phyloP scores from a whole-genome alignment of 2,329 filamentous ascomycete genomes.

The Setomelanomma holmii region DNA sequence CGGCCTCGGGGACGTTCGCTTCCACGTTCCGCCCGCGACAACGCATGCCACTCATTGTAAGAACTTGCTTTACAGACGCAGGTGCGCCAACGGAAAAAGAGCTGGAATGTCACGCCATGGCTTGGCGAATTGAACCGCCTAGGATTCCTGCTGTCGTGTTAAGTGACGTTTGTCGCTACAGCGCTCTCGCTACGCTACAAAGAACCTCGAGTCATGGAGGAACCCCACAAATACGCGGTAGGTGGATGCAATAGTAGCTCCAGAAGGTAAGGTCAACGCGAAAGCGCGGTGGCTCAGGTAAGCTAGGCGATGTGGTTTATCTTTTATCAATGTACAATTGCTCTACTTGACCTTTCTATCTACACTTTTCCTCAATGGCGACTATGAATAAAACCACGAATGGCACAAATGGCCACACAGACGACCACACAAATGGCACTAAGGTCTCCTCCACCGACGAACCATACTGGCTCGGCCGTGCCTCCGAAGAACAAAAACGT shows the following conservation, averaged over 20 bases:
- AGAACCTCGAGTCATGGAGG: background rate
- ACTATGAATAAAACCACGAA: background rate
- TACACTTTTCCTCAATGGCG: background rate
- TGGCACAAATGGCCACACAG: background rate
- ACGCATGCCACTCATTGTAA: no score
- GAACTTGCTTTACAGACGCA: no score
- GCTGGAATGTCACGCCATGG: background rate
- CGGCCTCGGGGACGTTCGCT: no score
- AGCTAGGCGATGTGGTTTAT: background rate
- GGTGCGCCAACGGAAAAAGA: background rate
- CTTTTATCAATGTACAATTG: no score
- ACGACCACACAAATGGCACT: background rate
- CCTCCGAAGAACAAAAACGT: conserved; percentile 35
- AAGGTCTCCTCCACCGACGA: conserved; percentile 16
- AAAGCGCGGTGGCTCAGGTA: background rate
- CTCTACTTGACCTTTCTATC: background rate
- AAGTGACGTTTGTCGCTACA: background rate
- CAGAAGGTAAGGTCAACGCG: background rate
- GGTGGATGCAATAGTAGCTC: background rate
- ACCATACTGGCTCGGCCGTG: conserved; percentile 39
- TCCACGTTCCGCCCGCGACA: no score
- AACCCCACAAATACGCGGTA: background rate
- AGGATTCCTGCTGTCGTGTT: no score
- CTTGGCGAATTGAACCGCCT: background rate
- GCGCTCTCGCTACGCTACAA: background rate